These are phyloP conservation scores for Parastagonospora avenae DNA, from an alignment of 2,329 filamentous ascomycete genomes.

Conservation along the genomic window DNA sequence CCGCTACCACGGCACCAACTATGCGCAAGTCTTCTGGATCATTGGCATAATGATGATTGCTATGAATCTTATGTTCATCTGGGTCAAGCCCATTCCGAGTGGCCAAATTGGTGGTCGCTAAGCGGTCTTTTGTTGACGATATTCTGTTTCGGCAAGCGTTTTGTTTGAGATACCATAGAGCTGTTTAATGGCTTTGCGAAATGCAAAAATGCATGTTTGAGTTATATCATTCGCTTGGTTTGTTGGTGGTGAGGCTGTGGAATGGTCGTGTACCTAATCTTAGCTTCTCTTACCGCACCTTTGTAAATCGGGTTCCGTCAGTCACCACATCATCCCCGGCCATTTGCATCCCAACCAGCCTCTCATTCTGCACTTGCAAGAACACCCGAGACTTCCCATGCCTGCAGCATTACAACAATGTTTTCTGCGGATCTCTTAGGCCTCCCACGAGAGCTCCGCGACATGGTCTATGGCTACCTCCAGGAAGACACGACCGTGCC, in stretches of 20 bases:
- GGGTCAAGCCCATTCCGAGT: slow-evolving; percentile 65
- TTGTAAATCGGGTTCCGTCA: background rate
- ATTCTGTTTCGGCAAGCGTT: background rate
- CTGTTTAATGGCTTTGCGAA: background rate
- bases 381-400: background rate
- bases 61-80: slow-evolving; percentile 68
- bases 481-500: background rate
- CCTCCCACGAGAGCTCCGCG: background rate
- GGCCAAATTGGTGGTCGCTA: slow-evolving; percentile 56
- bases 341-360: background rate
- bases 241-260: background rate
- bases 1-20: slow-evolving; percentile 72
- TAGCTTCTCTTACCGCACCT: background rate
- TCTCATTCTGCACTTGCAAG: too few species aligned
- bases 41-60: slow-evolving; percentile 77
- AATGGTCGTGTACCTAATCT: too few species aligned
- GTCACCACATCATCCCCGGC: background rate
- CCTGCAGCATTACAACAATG: background rate
- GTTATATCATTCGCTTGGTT: background rate
- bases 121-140: background rate
- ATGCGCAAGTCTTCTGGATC: slow-evolving; percentile 76
- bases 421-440: background rate
- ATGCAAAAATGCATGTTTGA: background rate
- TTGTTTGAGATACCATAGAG: slow-evolving; percentile 4
- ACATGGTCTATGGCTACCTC: background rate